A percentile compares a stretch with the other conserved stretches of the same genome.
These are phyloP conservation scores for Colletotrichum chlorophyti DNA, from an alignment of 2,329 filamentous ascomycete species.

Conservation along the genomic window DNA sequence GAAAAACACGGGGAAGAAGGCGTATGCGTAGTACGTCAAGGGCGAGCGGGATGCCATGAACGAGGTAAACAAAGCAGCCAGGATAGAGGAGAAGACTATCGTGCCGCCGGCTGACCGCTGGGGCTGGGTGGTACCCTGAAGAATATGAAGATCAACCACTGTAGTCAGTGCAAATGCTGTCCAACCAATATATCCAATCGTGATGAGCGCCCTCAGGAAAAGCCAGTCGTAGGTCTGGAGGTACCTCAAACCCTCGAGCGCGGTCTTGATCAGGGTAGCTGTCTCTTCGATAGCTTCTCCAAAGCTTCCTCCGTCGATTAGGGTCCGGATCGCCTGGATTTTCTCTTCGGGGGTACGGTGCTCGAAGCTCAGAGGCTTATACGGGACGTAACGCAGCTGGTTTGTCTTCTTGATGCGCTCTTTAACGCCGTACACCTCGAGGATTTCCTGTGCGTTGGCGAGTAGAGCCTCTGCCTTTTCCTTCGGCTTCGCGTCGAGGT, in stretches of 20 bases:
- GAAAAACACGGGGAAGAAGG: conserved; percentile 90
- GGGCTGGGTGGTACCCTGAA: conserved; percentile 72
- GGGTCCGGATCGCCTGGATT: conserved; percentile 68
- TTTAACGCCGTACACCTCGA: conserved; percentile 97
- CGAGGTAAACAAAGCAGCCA: conserved; percentile 79
- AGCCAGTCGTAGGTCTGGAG: conserved; percentile 99
- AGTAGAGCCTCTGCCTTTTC: conserved; percentile 86
- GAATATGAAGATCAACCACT: conserved; percentile 86
- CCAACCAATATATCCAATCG: conserved; percentile 92
- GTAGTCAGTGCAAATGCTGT: conserved; percentile 91
- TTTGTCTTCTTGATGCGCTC: conserved; percentile 81
- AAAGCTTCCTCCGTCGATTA: conserved; percentile 71
- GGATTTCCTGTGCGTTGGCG: conserved; percentile 82
- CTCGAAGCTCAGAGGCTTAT: conserved; percentile 69
- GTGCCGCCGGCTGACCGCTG: conserved; percentile 66
- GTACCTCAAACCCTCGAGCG: conserved; percentile 85
- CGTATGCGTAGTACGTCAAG: conserved; percentile 86
- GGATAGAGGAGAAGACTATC: conserved; percentile 74
- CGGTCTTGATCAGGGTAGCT: conserved; percentile 76
- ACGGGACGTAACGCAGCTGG: conserved; percentile 81
- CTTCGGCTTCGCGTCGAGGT: conserved; percentile 72
- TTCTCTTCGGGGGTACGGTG: conserved; percentile 70
- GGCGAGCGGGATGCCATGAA: conserved; percentile 83
- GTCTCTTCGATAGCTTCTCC: conserved; percentile 83
- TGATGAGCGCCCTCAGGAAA: conserved; percentile 88